A percentile compares a stretch with the other conserved stretches of the same genome.
Conservation (phyloP, 176 grass and related monocot genomes). For the Metroxylon sagu region DNA sequence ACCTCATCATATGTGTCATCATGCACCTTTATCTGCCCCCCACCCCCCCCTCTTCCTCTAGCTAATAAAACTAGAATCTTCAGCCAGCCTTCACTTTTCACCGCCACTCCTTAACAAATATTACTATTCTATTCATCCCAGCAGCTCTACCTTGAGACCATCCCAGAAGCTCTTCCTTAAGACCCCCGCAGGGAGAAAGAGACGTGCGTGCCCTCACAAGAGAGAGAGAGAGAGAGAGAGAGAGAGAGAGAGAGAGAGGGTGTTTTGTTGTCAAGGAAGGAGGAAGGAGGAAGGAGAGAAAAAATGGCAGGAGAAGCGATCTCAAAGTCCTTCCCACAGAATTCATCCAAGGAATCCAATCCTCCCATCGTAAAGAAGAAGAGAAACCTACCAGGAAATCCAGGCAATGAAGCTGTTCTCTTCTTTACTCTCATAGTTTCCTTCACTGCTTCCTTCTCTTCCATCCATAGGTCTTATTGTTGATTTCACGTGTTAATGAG, state of each 20-base stretch:
- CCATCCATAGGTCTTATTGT: neutral
- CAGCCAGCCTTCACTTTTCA: neutral
- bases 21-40: conserved; percentile 1
- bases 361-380: conserved; percentile 7
- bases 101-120: neutral
- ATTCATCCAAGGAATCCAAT: neutral
- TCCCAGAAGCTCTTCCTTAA: too few species aligned
- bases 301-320: conserved; percentile 8
- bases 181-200: too few species aligned
- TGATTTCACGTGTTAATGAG: neutral
- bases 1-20: conserved; percentile 8
- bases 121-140: too few species aligned
- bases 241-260: too few species aligned
- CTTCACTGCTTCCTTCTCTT: neutral
- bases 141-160: too few species aligned
- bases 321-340: too few species aligned
- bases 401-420: neutral
- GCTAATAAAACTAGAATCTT: neutral
- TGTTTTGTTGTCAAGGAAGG: neutral
- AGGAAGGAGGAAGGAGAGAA: neutral
- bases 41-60: neutral
- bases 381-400: conserved; percentile 18
- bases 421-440: neutral
- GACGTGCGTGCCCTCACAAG: too few species aligned
- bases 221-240: too few species aligned